These are phyloP conservation scores for Hemisphaericaspora subhashii DNA, from an alignment of 1,139 yeast species.

Conservation along the genomic window DNA sequence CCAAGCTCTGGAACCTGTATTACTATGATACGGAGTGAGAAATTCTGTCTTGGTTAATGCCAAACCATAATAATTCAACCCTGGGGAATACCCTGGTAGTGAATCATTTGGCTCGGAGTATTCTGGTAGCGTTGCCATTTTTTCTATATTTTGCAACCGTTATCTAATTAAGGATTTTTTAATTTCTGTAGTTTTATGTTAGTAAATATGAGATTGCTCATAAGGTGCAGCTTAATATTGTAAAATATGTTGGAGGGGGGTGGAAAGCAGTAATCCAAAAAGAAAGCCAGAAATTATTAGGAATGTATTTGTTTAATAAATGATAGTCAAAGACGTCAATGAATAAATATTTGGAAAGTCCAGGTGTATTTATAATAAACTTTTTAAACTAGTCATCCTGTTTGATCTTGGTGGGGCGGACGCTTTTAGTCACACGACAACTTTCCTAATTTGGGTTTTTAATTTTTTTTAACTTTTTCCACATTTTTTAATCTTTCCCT, in stretches of 20 bases:
- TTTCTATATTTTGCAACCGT: too few species aligned
- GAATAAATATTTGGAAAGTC: not conserved
- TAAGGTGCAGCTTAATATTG: too few species aligned
- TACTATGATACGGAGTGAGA: slow-evolving; percentile 36
- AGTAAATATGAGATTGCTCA: not conserved
- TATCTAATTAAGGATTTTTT: too few species aligned
- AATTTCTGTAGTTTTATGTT: not conserved
- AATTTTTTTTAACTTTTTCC: not conserved
- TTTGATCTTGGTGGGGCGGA: too few species aligned
- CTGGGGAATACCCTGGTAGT: slow-evolving; percentile 34
- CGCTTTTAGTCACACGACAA: not conserved
- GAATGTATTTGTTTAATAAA: too few species aligned
- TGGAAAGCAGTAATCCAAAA: too few species aligned
- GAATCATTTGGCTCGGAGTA: slow-evolving; percentile 25
- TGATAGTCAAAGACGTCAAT: too few species aligned
- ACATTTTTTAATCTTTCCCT: too few species aligned
- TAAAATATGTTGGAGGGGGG: too few species aligned
- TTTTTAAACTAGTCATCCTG: not conserved
- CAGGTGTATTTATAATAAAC: not conserved
- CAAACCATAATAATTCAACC: slow-evolving; percentile 35
- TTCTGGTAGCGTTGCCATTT: slow-evolving; percentile 13
- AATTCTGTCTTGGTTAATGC: slow-evolving; percentile 39
- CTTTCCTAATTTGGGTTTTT: not conserved
- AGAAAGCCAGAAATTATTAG: too few species aligned
- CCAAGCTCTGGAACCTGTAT: slow-evolving; percentile 38